A percentile compares a stretch with the other conserved stretches of the same genome.
phyloP scores from a whole-genome alignment of 345 rosid genomes.

The Brassica napus region DNA sequence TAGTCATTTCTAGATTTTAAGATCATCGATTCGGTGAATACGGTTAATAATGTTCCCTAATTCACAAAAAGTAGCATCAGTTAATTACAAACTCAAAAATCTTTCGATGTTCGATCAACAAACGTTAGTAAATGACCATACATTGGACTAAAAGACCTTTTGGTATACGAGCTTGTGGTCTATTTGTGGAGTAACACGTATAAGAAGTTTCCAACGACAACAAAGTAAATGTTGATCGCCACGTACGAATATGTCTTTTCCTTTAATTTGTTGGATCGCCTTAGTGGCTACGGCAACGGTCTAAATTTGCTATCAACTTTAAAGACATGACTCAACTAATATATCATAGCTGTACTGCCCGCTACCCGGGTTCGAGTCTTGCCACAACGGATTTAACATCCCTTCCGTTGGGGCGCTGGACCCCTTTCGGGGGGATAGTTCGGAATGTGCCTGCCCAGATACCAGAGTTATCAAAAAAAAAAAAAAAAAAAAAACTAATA shows the following conservation, averaged over 20 bases:
- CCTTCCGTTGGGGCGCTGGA: too few relatives aligned
- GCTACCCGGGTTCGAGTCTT: too few relatives aligned
- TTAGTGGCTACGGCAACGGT: slow-evolving; percentile 41
- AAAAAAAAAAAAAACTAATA: too few relatives aligned
- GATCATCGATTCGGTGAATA: background rate
- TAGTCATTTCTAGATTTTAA: background rate
- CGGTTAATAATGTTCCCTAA: background rate
- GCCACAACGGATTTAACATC: too few relatives aligned
- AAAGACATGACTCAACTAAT: slow-evolving; percentile 38
- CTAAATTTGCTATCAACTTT: slow-evolving; percentile 41
- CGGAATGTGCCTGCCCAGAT: too few relatives aligned
- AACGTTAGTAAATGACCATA: background rate
- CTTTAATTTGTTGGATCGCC: slow-evolving; percentile 33
- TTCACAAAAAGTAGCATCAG: background rate
- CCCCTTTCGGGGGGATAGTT: too few relatives aligned
- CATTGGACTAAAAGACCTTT: slow-evolving; percentile 12
- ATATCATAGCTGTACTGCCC: too few relatives aligned
- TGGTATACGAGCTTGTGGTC: slow-evolving; percentile 18
- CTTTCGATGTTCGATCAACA: background rate
- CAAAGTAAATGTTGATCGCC: slow-evolving; percentile 27
- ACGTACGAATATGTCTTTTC: slow-evolving; percentile 22
- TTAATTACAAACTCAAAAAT: background rate
- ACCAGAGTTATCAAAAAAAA: too few relatives aligned
- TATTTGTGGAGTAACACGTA: slow-evolving; percentile 33
- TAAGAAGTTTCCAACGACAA: slow-evolving; percentile 5